Base-by-base conservation (phyloP, 2,329 filamentous ascomycete genomes). In the Didymella arachidicola region DNA sequence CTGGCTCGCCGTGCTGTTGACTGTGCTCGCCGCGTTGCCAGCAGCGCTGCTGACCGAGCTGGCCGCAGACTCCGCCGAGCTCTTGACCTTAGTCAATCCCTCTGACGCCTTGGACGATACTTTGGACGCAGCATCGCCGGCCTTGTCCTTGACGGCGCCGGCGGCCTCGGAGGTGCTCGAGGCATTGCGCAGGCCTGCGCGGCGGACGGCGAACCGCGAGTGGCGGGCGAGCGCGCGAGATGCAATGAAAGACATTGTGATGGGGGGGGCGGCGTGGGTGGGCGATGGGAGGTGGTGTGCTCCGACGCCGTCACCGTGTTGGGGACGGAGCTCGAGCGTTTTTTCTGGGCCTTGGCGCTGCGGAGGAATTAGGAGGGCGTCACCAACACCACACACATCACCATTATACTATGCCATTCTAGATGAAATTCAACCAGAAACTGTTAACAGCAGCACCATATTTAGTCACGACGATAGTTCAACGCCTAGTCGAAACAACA, bases 11-110 rank as follows among this genome's bases (percentile, higher is more conserved):
- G 91, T 87, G 69, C 89, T 87, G 64, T 89, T 84, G 71, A 94
- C 93, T 73, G 87, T 87, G 70, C 90, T 92, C 49, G 97, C 86
- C 64, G 92, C 92, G 4, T 68, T 70, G 54, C 60, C 60, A 47
- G 70, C 66, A 16, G 68, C 85, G 75, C 87, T 86, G 57, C 90
- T 90, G 69, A 90, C 91, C 75, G 86, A 88, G 69, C 86, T 84
- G 71, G 96, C 83, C 61, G 88, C 91, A 61, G 91, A 89, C 57
- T 91, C 91, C 70, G 93, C 93, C 53, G 91, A 88, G 71, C 90
- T 88, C 65, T 89, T 84, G 72, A 95, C 93, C 75, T 88, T 88
- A 71, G 90, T 92, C 54, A 97, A 86, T 65, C 93, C 92, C 81
- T 96, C 85, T 66, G 88, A 85, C 62, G 93, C 94, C 85, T 93